Base-by-base conservation (phyloP, 2,329 filamentous ascomycete species). In the Emmonsia crescens region DNA sequence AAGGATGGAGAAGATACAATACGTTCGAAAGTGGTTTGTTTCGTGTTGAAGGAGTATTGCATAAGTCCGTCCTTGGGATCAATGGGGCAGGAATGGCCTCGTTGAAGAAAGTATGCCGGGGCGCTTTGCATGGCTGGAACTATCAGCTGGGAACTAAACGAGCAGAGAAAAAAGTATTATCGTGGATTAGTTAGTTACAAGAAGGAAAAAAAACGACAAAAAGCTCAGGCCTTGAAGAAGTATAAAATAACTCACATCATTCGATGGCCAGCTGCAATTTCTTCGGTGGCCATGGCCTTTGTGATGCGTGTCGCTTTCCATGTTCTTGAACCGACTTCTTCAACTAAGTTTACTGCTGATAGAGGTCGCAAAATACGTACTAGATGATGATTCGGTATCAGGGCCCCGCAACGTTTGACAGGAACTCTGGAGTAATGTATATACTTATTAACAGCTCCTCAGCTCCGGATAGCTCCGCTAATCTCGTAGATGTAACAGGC, bases 291-390 rank as follows among this genome's bases (percentile, higher is more conserved):
- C 59, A 60, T 60, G 16, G 48, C 48, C 2, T 16, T 21, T 19
- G 59, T 54, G 48, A 60, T 29, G n/a, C 48, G 59, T n/a, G 48
- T 54, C 31, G 59, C 59, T 42, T 42, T 55, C 59, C 59, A 60
- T 44, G 48, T 60, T 40, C 54, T 60, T 27, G 33, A 27, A 21
- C 27, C 46, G 6, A 54, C 21, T 54, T 60, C 59, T 21, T 60
- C 59, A 21, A 60, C 59, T 3, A 60, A 54, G 9, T 54, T 31
- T 5, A 24, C 5, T 29, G 59, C 14, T 52, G 59, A 40, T 19
- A 60, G 33, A 29, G 59, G 48, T 24, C 48, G 59, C n/a, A 60
- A 55, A 40, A 60, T 24, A 14, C 44, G 44, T 12, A 48, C 44
- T 48, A 24, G 21, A 48, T 21, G 21, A 48, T 21, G n/a, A 5